Evolutionary conservation across 352 stramenopile genomes (phyloP).

Genomic region (Pythium diclinum): DNA sequence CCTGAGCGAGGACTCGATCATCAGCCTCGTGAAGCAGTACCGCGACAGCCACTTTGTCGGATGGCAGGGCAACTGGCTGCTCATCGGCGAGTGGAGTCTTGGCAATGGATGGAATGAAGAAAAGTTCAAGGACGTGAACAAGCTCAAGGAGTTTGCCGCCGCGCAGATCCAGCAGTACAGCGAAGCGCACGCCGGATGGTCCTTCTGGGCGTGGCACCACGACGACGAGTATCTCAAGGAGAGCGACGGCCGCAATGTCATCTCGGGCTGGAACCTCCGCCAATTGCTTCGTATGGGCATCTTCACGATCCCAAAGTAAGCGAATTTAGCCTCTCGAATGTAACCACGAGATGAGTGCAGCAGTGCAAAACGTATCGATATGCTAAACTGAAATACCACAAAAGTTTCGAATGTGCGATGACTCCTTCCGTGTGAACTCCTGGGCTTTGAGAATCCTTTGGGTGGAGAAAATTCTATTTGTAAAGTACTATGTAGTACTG

Average conservation of each 20-base stretch:
- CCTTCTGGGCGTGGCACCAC: constrained; percentile 53
- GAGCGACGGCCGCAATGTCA: constrained; percentile 2
- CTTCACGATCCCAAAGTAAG: neutral
- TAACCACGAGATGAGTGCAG: too few relatives aligned
- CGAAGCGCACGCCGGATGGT: constrained; percentile 30
- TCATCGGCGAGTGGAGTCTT: constrained; percentile 59
- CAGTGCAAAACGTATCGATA: too few relatives aligned
- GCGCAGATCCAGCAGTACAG: constrained; percentile 32
- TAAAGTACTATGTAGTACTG: too few relatives aligned
- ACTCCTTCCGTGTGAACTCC: too few relatives aligned
- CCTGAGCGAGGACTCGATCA: constrained; percentile 13
- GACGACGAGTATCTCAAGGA: constrained; percentile 12
- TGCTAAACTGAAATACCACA: too few relatives aligned
- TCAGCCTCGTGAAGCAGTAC: constrained; percentile 18
- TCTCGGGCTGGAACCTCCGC: neutral
- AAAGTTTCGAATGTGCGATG: too few relatives aligned
- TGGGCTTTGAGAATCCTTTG: too few relatives aligned
- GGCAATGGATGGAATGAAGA: neutral
- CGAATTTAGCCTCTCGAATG: neutral
- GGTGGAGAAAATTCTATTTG: too few relatives aligned
- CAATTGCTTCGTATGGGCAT: neutral
- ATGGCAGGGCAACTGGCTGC: constrained; percentile 32
- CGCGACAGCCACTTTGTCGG: constrained; percentile 12
- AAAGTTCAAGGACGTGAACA: constrained; percentile 26
- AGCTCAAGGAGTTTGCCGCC: constrained; percentile 32